Evolutionary conservation across 345 rosid species (phyloP), one percentile per base, ranked within the genome.

Genomic region (Eucalyptus erythrocorys): DNA sequence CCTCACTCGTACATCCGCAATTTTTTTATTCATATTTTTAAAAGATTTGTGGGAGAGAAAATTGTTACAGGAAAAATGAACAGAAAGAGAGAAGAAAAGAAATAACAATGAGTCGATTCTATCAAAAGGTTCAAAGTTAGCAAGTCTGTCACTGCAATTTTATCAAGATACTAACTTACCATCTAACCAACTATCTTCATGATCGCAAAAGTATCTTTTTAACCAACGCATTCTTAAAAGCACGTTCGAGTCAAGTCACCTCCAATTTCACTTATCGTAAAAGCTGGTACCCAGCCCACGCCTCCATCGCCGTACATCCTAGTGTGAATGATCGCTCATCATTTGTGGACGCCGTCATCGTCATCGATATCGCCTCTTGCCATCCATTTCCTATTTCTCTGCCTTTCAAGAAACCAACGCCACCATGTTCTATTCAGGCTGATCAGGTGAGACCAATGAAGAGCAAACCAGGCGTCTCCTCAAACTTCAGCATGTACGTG

Each of bases 61-160:
- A 68, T 32, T 68, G 42, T 12, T 27, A 30, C 68, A 1, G 32
- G 4, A 34, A 30, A 61, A 27, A 6, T 13, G 13, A 13, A 30
- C 27, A 26, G 8, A 5, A 10, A 55, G 1, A 4, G 3, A 55
- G 3, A 8, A 27, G 32, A 27, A 59, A 27, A 61, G 17, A 61
- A 61, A 61, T 3, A 30, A 13, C 7, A 59, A 59, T 4, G 3
- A 37, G 26, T 30, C 71, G 10, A 64, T n/a, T 64, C 71, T 30
- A 64, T n/a, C 21, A 19, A 7, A 13, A 64, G 10, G 2, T n/a
- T 8, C 76, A 1, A 14, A 34, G 0, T n/a, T 14, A 6, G 3
- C 9, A 3, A n/a, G 6, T 15, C 10, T 0, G 2, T 64, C 21
- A n/a, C 3, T 19, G 0, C 3, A 14, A n/a, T 8, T 21, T 64